Evolutionary conservation across 2,329 filamentous ascomycete genomes (phyloP).

Genomic region (Ophiocordyceps camponoti-saundersi): DNA sequence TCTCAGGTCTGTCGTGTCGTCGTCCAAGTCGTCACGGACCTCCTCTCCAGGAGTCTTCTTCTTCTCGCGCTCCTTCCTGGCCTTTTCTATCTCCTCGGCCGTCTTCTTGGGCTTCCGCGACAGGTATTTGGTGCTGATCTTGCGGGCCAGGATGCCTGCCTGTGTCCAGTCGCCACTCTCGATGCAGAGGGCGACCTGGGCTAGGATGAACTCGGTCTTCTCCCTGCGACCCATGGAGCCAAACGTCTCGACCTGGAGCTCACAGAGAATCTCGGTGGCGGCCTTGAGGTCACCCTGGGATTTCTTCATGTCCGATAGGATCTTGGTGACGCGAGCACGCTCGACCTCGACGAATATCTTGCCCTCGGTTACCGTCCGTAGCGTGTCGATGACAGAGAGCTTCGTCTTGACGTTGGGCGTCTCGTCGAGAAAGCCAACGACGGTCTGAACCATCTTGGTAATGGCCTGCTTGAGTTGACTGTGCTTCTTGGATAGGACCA

Average conservation of each 20-base stretch:
- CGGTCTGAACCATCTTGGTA: conserved; percentile 96
- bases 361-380: conserved; percentile 92
- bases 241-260: conserved; percentile 97
- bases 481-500: conserved; percentile 97
- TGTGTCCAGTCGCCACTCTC: conserved; percentile 94
- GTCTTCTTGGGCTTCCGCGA: conserved; percentile 82
- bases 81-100: conserved; percentile 75
- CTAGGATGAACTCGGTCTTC: conserved; percentile 97
- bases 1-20: conserved; percentile 93
- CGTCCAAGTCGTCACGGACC: conserved; percentile 52
- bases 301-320: conserved; percentile 96
- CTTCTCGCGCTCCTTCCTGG: conserved; percentile 75
- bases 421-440: conserved; percentile 80
- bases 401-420: conserved; percentile 78
- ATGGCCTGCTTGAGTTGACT: conserved; percentile 97
- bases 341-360: conserved; percentile 99
- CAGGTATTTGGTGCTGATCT: conserved; percentile 93
- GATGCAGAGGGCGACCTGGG: conserved; percentile 89
- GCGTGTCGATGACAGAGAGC: conserved; percentile 81
- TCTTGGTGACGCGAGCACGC: conserved; percentile 84
- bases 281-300: conserved; percentile 80
- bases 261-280: conserved; percentile 84
- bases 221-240: conserved; percentile 94
- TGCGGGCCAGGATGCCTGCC: conserved; percentile 80
- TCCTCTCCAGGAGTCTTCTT: conserved; percentile 67